Evolutionary conservation across 2,329 filamentous ascomycete genomes (phyloP).

Genomic region (Monilinia laxa): DNA sequence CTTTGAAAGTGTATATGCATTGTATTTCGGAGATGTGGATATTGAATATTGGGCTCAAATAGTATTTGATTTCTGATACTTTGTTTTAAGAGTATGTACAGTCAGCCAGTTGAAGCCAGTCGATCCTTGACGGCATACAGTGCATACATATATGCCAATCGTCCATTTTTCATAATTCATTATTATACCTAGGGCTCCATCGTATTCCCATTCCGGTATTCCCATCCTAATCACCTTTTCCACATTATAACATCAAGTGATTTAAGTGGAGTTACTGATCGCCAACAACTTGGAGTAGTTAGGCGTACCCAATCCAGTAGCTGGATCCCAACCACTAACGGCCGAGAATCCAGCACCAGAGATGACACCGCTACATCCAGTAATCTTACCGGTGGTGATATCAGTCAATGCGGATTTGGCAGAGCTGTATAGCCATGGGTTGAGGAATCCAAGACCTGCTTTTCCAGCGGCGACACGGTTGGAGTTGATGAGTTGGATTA

Average conservation of each 20-base stretch:
- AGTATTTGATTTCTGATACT: background rate
- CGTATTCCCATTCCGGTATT: background rate
- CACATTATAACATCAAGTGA: background rate
- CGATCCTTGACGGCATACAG: background rate
- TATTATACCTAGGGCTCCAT: background rate
- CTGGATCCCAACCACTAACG: constrained; percentile 46
- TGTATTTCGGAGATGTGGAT: background rate
- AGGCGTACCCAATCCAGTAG: constrained; percentile 50
- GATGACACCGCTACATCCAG: constrained; percentile 41
- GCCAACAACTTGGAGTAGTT: constrained; percentile 29
- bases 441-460: constrained; percentile 46
- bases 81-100: background rate
- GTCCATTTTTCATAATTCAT: background rate
- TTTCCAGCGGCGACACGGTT: constrained; percentile 54
- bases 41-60: background rate
- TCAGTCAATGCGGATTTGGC: constrained; percentile 45
- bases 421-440: constrained; percentile 46
- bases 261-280: constrained; percentile 25
- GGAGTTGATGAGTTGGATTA: constrained; percentile 63
- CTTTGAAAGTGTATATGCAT: background rate
- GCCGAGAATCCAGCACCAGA: constrained; percentile 20
- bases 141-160: background rate
- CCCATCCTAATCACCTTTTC: background rate
- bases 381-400: constrained; percentile 43
- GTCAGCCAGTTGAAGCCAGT: background rate